A percentile compares a stretch with the other conserved stretches of the same genome.
Conservation (phyloP, 2,329 filamentous ascomycete genomes). For the Canariomyces notabilis region DNA sequence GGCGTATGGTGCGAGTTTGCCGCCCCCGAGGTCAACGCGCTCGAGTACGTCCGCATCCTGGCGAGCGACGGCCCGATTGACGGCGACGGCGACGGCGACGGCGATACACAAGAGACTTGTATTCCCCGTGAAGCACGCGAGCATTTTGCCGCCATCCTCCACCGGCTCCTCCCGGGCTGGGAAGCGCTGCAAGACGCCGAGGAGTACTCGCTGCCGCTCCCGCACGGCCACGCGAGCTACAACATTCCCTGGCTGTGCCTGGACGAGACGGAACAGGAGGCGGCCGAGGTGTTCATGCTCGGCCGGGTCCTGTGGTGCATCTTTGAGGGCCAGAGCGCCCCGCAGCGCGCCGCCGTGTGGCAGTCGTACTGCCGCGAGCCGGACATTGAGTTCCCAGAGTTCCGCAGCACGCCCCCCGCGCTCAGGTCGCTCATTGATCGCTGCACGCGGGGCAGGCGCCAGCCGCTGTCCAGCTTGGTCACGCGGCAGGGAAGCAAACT, state of each 20-base stretch:
- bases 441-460: slow-evolving; percentile 46
- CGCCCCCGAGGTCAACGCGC: slow-evolving; percentile 54
- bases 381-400: slow-evolving; percentile 51
- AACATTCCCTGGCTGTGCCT: slow-evolving; percentile 54
- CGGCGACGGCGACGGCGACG: slow-evolving; percentile 30
- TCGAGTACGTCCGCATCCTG: slow-evolving; percentile 54
- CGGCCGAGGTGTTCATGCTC: slow-evolving; percentile 58
- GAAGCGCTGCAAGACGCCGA: slow-evolving; percentile 38
- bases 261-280: slow-evolving; percentile 47
- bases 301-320: slow-evolving; percentile 58
- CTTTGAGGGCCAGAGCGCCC: slow-evolving; percentile 55
- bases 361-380: slow-evolving; percentile 55
- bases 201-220: slow-evolving; percentile 31
- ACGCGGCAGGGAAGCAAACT: slow-evolving; percentile 43
- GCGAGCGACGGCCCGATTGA: slow-evolving; percentile 40
- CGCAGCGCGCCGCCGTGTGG: slow-evolving; percentile 53
- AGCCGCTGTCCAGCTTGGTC: slow-evolving; percentile 41
- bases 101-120: no score
- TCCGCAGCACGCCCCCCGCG: slow-evolving; percentile 40
- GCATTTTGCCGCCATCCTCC: slow-evolving; percentile 39
- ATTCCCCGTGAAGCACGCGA: slow-evolving; percentile 36
- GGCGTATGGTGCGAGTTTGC: slow-evolving; percentile 60
- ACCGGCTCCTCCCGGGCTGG: slow-evolving; percentile 43
- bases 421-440: slow-evolving; percentile 45
- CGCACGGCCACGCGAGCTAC: slow-evolving; percentile 35